These are phyloP conservation scores for Lagerstroemia speciosa DNA, from an alignment of 345 rosid species.

Conservation along the genomic window DNA sequence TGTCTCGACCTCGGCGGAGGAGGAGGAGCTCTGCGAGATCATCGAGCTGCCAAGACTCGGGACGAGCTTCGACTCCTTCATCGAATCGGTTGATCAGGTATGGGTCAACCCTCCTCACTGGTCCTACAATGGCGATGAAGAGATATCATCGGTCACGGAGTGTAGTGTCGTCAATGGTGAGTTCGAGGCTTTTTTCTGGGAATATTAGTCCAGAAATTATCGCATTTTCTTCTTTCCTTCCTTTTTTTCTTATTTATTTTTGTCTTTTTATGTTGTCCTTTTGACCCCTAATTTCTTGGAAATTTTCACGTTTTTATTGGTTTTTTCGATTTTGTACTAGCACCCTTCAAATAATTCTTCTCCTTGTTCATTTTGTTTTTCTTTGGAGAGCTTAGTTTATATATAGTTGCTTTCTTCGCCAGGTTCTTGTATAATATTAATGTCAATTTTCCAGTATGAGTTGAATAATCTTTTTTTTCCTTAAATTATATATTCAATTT, in stretches of 20 bases:
- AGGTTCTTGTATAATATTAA: too few species aligned
- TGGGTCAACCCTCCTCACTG: conserved; percentile 3
- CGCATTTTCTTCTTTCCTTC: not conserved
- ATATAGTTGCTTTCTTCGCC: too few species aligned
- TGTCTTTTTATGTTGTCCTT: not conserved
- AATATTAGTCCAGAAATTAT: not conserved
- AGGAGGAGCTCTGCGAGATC: conserved; percentile 30
- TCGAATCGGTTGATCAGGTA: conserved; percentile 1
- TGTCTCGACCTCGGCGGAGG: conserved; percentile 9
- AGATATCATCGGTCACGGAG: conserved; percentile 3
- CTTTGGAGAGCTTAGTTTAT: too few species aligned
- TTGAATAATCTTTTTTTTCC: too few species aligned
- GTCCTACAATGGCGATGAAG: not conserved
- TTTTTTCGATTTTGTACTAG: too few species aligned
- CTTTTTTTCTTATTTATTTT: not conserved
- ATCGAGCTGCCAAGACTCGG: conserved; percentile 33
- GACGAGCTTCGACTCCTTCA: conserved; percentile 13
- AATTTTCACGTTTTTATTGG: too few species aligned
- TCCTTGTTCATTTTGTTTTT: too few species aligned
- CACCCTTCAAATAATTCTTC: too few species aligned
- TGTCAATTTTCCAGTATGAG: too few species aligned
- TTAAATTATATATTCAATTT: too few species aligned
- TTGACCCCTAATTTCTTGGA: not conserved
- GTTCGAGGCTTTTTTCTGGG: conserved; percentile 7
- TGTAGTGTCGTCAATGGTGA: not conserved